phyloP scores from a whole-genome alignment of 129 eudicot species.

The Kitagawia praeruptora region DNA sequence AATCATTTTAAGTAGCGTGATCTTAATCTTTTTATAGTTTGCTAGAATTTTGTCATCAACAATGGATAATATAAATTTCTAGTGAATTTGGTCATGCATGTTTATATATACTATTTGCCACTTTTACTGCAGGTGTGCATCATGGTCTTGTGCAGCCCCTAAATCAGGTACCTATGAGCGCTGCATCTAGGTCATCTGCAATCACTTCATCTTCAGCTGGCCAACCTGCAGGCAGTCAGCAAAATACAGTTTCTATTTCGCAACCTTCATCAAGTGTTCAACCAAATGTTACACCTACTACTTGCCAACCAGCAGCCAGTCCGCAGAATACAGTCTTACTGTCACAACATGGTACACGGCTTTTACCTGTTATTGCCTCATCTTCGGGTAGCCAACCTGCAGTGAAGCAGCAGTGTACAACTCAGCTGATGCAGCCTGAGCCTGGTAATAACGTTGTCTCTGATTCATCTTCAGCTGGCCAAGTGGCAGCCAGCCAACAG shows the following conservation, averaged over 20 bases:
- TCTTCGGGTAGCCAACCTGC: constrained; percentile 6
- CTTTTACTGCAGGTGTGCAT: constrained; percentile 26
- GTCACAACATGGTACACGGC: constrained; percentile 3
- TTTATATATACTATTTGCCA: background rate
- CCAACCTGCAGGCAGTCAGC: constrained; percentile 19
- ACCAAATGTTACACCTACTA: constrained; percentile 23
- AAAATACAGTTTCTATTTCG: background rate
- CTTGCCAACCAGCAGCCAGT: constrained; percentile 23
- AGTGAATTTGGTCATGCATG: background rate
- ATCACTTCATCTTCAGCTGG: constrained; percentile 22
- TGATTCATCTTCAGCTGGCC: constrained; percentile 5
- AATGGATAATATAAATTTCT: background rate
- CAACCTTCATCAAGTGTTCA: constrained; percentile 21
- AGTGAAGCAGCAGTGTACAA: background rate
- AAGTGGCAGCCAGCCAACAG: constrained; percentile 5
- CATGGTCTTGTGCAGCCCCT: constrained; percentile 28
- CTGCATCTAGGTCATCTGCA: constrained; percentile 18
- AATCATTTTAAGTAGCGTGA: background rate
- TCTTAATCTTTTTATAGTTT: background rate
- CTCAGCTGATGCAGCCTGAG: background rate
- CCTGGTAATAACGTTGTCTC: background rate
- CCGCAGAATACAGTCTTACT: constrained; percentile 12
- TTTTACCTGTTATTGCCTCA: background rate
- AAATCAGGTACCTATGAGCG: constrained; percentile 19
- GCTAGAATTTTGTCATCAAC: background rate